Evolutionary conservation across 768 basidiomycete species (phyloP).

Genomic region (Suillus hirtellus): DNA sequence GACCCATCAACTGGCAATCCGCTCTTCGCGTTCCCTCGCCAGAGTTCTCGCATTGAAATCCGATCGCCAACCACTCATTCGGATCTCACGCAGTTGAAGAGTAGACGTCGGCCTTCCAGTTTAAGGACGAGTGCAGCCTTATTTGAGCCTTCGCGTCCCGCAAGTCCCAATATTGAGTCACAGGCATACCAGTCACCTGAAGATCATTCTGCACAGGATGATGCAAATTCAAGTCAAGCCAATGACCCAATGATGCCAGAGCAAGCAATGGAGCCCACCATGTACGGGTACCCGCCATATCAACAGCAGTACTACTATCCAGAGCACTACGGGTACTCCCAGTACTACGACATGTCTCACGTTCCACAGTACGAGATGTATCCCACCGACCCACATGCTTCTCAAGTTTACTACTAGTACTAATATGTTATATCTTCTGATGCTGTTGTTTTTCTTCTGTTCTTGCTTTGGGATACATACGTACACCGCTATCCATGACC

Average conservation of each 20-base stretch:
- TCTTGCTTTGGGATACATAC: constrained; percentile 20
- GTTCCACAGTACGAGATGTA: constrained; percentile 69
- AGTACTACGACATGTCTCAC: constrained; percentile 70
- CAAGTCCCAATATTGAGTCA: constrained; percentile 25
- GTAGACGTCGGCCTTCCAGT: constrained; percentile 35
- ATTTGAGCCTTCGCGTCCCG: constrained; percentile 47
- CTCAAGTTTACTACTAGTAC: constrained; percentile 72
- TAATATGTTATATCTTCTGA: constrained; percentile 27
- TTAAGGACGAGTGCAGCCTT: constrained; percentile 53
- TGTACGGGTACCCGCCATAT: constrained; percentile 62
- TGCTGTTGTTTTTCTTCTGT: constrained; percentile 13
- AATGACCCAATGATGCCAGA: constrained; percentile 18
- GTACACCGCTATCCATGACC: constrained; percentile 22
- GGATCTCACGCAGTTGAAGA: constrained; percentile 26
- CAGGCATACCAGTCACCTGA: constrained; percentile 12
- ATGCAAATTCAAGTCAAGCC: constrained; percentile 19
- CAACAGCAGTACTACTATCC: constrained; percentile 68
- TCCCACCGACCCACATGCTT: constrained; percentile 47
- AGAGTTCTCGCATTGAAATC: constrained; percentile 72
- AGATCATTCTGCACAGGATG: constrained; percentile 20
- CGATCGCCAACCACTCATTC: constrained; percentile 51
- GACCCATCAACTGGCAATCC: constrained; percentile 66
- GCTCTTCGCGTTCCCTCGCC: constrained; percentile 75
- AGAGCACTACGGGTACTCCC: constrained; percentile 64
- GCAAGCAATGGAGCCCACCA: constrained; percentile 33